Evolutionary conservation across 495 filamentous ascomycete genomes (phyloP).

Genomic region (Letharia columbiana): DNA sequence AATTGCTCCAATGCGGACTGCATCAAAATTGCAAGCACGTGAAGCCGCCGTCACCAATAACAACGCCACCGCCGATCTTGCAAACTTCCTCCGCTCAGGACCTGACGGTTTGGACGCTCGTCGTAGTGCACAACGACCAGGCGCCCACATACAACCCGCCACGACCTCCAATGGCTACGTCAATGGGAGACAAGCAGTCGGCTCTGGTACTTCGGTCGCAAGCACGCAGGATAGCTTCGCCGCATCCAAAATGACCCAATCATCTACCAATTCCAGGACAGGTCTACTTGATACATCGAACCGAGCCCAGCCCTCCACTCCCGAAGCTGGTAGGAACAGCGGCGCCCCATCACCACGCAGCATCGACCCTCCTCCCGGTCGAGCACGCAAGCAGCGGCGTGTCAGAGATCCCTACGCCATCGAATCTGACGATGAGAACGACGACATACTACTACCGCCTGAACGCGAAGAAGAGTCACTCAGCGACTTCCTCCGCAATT

Average conservation of each 20-base stretch:
- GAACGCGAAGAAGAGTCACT: conserved; percentile 60
- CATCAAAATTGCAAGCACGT: conserved; percentile 57
- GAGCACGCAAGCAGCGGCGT: conserved; percentile 59
- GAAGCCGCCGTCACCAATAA: conserved; percentile 52
- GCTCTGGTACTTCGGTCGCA: conserved; percentile 32
- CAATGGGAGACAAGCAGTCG: conserved; percentile 23
- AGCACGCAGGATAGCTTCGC: conserved; percentile 39
- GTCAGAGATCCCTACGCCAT: conserved; percentile 88
- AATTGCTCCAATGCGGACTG: conserved; percentile 19
- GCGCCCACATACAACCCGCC: conserved; percentile 76
- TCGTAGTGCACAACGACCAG: conserved; percentile 68
- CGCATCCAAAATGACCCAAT: conserved; percentile 38
- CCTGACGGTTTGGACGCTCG: conserved; percentile 48
- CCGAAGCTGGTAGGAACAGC: conserved; percentile 3
- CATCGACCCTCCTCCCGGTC: conserved; percentile 29
- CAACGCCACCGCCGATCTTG: conserved; percentile 71
- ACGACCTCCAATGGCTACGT: conserved; percentile 72
- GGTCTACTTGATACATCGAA: conserved; percentile 42
- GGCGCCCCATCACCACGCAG: conserved; percentile 9
- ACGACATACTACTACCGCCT: conserved; percentile 5
- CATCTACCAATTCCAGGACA: conserved; percentile 51
- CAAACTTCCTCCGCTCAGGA: conserved; percentile 88
- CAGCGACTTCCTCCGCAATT: conserved; percentile 79
- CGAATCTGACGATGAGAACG: conserved; percentile 71
- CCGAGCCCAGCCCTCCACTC: background rate